These are phyloP conservation scores for Aspergillus bombycis DNA, from an alignment of 2,329 filamentous ascomycete genomes.

Conservation along the genomic window DNA sequence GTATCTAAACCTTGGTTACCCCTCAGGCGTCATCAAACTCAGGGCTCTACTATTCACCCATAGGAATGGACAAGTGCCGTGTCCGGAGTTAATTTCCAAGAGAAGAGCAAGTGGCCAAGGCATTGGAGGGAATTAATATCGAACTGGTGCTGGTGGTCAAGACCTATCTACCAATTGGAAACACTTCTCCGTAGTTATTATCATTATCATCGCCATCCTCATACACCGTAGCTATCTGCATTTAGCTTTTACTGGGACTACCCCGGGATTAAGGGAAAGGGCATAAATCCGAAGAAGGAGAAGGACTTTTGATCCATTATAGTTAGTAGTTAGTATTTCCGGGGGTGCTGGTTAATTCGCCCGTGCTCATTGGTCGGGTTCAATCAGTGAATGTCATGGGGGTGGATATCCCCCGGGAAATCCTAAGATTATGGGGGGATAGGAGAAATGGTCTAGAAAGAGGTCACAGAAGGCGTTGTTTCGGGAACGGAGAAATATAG, in stretches of 20 bases:
- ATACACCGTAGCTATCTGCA: background rate
- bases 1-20: background rate
- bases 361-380: slow-evolving; percentile 22
- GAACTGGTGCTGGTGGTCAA: background rate
- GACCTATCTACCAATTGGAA: background rate
- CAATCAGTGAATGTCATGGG: slow-evolving; percentile 12
- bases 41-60: background rate
- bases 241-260: slow-evolving; percentile 21
- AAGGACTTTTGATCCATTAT: background rate
- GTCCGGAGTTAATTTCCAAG: background rate
- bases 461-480: background rate
- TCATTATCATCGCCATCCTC: slow-evolving; percentile 17
- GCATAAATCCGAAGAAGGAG: background rate
- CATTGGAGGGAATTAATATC: background rate
- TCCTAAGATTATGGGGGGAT: background rate
- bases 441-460: background rate
- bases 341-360: slow-evolving; percentile 15
- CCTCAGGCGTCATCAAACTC: background rate
- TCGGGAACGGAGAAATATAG: background rate
- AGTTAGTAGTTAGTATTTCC: no score
- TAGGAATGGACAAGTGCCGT: background rate
- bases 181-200: background rate
- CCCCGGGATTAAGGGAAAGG: background rate
- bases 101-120: background rate
- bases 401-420: slow-evolving; percentile 9